phyloP scores from a whole-genome alignment of 2,329 filamentous ascomycete species.

The Colletotrichum sp. region DNA sequence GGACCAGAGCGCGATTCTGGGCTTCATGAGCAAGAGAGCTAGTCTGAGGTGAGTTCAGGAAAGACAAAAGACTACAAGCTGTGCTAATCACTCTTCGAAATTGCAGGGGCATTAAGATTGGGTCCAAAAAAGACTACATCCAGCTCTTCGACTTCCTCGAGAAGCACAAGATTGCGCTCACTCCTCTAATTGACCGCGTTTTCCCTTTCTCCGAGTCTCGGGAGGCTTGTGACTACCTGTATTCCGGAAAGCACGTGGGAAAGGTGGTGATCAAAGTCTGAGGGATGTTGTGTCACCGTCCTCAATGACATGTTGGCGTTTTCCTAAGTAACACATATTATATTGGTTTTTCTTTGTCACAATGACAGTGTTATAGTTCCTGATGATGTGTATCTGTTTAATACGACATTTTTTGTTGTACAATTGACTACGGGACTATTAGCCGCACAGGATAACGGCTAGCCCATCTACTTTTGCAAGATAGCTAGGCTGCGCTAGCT shows the following conservation, averaged over 20 bases:
- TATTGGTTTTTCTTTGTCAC: background rate
- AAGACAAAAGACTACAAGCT: background rate
- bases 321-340: background rate
- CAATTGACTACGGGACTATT: background rate
- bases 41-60: background rate
- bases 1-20: background rate
- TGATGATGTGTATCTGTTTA: background rate
- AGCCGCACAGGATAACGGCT: background rate
- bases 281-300: background rate
- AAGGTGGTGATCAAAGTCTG: conserved; percentile 6
- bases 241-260: background rate
- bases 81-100: background rate
- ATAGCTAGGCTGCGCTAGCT: background rate
- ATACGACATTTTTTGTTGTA: background rate
- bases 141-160: background rate
- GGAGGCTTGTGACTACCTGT: background rate
- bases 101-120: background rate
- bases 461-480: background rate
- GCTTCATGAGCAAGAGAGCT: background rate
- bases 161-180: background rate
- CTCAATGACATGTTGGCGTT: background rate
- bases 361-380: background rate
- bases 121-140: background rate
- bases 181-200: background rate
- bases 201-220: conserved; percentile 1